phyloP scores from a whole-genome alignment of 805 yeast genomes.

The Ogataea kodamae region DNA sequence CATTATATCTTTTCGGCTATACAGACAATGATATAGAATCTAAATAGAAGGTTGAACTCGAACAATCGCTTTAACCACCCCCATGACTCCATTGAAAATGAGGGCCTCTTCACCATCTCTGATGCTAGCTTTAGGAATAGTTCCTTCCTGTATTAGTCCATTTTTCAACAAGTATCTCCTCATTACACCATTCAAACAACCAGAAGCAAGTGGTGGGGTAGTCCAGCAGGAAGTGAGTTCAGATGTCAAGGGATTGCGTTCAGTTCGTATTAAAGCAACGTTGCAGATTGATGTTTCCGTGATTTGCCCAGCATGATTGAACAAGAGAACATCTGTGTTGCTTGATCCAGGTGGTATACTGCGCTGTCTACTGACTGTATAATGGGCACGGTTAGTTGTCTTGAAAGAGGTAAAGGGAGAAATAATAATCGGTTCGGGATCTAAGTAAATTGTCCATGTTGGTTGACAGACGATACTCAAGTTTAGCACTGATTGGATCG shows the following conservation, averaged over 20 bases:
- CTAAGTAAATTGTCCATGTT: constrained; percentile 62
- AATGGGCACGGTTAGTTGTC: constrained; percentile 69
- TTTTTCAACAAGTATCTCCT: constrained; percentile 55
- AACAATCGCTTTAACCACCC: constrained; percentile 36
- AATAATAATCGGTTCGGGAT: constrained; percentile 45
- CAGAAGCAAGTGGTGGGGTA: constrained; percentile 75
- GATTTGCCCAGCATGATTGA: constrained; percentile 55
- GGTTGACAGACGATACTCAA: constrained; percentile 9
- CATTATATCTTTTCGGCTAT: constrained; percentile 78
- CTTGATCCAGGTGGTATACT: constrained; percentile 32
- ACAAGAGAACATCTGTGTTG: constrained; percentile 63
- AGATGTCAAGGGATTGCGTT: constrained; percentile 28
- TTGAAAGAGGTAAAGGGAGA: constrained; percentile 85
- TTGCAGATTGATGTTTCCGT: constrained; percentile 85
- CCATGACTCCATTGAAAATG: constrained; percentile 79
- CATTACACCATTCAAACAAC: constrained; percentile 83
- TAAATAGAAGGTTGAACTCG: not conserved
- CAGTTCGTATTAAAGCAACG: constrained; percentile 55
- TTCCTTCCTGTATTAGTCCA: constrained; percentile 19
- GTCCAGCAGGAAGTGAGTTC: constrained; percentile 51
- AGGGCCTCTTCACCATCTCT: constrained; percentile 65
- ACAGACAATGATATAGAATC: constrained; percentile 48
- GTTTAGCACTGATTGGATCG: constrained; percentile 6
- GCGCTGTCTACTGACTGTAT: constrained; percentile 58
- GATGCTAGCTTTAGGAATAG: constrained; percentile 43